These are phyloP conservation scores for Cercospora sesami DNA, from an alignment of 2,329 filamentous ascomycete species.

Conservation along the genomic window DNA sequence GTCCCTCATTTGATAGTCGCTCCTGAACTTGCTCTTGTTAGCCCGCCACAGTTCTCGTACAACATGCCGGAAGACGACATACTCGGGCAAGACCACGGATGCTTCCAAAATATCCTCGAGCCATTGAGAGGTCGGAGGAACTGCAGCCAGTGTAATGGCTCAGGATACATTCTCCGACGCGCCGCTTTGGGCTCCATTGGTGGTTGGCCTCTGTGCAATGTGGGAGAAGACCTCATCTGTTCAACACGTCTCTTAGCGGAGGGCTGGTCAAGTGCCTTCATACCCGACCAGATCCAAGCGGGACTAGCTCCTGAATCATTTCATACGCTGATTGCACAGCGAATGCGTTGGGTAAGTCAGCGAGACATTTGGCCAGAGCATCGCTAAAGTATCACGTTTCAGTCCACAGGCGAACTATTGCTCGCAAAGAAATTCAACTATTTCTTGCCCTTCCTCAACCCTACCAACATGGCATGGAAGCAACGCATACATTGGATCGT, in stretches of 20 bases:
- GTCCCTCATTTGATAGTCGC: conserved; percentile 60
- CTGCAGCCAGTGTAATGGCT: conserved; percentile 66
- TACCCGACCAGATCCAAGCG: conserved; percentile 61
- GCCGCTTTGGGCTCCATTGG: conserved; percentile 61
- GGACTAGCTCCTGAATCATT: conserved; percentile 61
- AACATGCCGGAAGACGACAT: conserved; percentile 61
- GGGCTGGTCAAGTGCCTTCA: conserved; percentile 63
- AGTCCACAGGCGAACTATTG: neutral
- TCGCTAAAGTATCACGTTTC: neutral
- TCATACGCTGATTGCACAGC: conserved; percentile 58
- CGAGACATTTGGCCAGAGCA: neutral
- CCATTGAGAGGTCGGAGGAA: conserved; percentile 48
- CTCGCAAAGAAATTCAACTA: neutral
- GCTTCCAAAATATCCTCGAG: conserved; percentile 58
- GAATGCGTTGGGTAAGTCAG: conserved; percentile 51
- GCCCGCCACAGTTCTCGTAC: conserved; percentile 63
- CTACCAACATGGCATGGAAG: neutral
- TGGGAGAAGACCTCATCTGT: conserved; percentile 62
- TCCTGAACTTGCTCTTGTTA: conserved; percentile 59
- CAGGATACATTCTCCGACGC: conserved; percentile 62
- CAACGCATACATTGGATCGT: conserved; percentile 3
- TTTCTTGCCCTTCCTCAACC: conserved; percentile 8
- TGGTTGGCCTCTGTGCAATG: conserved; percentile 60
- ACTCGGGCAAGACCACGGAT: conserved; percentile 59
- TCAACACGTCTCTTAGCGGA: conserved; percentile 60